Conservation (phyloP, 768 basidiomycete species). For the Calocera cornea region DNA sequence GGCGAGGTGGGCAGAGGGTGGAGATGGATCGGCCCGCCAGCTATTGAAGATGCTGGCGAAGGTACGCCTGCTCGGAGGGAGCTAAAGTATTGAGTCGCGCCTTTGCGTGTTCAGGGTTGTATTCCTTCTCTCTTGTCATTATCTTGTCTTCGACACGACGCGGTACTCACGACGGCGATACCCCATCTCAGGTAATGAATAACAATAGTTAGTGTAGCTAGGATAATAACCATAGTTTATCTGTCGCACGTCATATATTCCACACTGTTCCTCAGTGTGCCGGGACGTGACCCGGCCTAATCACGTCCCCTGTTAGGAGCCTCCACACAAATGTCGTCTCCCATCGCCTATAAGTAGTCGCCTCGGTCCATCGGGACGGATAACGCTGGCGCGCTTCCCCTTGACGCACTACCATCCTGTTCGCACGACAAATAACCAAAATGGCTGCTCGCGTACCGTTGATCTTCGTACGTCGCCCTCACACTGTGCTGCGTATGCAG, state of each 20-base stretch:
- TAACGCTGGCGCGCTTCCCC: background rate
- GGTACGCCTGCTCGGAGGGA: background rate
- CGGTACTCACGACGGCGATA: background rate
- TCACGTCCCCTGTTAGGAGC: background rate
- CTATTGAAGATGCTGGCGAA: background rate
- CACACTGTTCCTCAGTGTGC: background rate
- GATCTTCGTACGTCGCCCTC: background rate
- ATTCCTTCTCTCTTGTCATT: background rate
- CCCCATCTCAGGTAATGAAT: background rate
- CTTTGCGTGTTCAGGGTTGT: background rate
- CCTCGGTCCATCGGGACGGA: background rate
- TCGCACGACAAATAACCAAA: background rate
- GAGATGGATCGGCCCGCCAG: constrained; percentile 60
- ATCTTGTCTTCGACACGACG: background rate
- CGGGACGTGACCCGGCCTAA: background rate
- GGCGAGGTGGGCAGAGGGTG: constrained; percentile 85
- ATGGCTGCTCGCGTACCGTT: constrained; percentile 4
- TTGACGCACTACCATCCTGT: background rate
- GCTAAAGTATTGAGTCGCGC: background rate
- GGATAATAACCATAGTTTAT: background rate
- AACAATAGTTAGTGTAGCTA: background rate
- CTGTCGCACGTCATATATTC: background rate
- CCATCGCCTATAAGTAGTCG: background rate
- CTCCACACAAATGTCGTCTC: background rate
- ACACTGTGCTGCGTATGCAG: background rate